phyloP scores from a whole-genome alignment of 1,284 basidiomycete genomes.

The Schizopora paradoxa region DNA sequence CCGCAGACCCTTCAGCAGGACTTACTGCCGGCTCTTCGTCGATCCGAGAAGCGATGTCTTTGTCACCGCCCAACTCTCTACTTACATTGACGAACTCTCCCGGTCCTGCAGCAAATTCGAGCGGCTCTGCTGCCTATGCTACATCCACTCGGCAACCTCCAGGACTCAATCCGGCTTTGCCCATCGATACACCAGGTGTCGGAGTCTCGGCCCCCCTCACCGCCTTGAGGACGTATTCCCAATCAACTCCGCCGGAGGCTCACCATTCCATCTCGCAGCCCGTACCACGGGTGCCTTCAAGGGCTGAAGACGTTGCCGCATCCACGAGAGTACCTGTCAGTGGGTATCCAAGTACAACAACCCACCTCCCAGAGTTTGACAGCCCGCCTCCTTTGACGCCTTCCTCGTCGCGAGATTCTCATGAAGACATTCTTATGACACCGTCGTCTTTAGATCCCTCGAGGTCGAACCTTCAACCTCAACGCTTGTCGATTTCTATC shows the following conservation, averaged over 20 bases:
- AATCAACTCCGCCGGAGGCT: not conserved
- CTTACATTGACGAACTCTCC: not conserved
- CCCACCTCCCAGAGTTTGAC: constrained; percentile 5
- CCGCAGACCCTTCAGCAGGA: constrained; percentile 4
- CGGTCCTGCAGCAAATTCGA: not conserved
- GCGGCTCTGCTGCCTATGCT: constrained; percentile 8
- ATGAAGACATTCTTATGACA: constrained; percentile 18
- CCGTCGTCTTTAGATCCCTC: constrained; percentile 13
- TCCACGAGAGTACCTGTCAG: not conserved
- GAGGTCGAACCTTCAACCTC: constrained; percentile 3
- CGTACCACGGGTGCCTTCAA: not conserved
- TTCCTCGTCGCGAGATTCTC: constrained; percentile 12
- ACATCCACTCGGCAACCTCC: constrained; percentile 4
- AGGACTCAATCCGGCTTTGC: not conserved
- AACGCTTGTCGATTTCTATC: not conserved
- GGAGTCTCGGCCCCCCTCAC: not conserved
- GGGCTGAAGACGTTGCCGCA: not conserved
- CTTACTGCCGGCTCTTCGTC: not conserved
- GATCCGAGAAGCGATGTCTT: not conserved
- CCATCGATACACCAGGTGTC: not conserved
- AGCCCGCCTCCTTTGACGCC: constrained; percentile 14
- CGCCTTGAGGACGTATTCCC: not conserved
- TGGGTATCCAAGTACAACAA: not conserved
- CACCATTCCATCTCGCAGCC: not conserved
- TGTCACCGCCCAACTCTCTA: not conserved